Evolutionary conservation across 2,329 filamentous ascomycete genomes (phyloP), one percentile per base, ranked within the genome.

Genomic region (Cercospora beticola): DNA sequence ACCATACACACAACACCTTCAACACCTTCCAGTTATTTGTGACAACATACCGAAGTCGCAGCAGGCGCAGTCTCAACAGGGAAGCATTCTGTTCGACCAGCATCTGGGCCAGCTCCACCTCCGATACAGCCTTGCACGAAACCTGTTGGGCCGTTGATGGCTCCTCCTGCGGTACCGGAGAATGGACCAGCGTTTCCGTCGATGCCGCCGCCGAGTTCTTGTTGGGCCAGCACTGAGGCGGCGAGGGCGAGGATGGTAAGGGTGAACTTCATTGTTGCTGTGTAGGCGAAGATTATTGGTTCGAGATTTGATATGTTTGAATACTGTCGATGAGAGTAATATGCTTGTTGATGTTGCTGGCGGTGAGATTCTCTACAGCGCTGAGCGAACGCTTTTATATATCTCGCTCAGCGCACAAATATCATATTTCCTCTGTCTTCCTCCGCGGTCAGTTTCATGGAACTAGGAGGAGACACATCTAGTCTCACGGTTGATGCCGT

Each of bases 91-190:
- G 69, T 71, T 7, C 49, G 64, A 1, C 67, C 69, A 12, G 56
- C 28, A n/a, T 58, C 60, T n/a, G 33, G 33, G 6, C 49, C 49
- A 2, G 54, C 43, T 18, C 61, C 64, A 18, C 69, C 67, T 59
- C 69, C 69, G 36, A 71, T 65, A 6, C 69, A 71, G 56, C 69
- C 69, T 56, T 71, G 60, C 5, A 69, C 62, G 57, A 61, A 57
- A 30, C 69, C 69, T 54, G 69, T 71, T 23, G 69, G 69, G 14
- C 69, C 69, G 5, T 69, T 69, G 61, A 71, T 65, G 33, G 69
- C 69, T 28, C 69, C 69, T 23, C 69, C 69, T 31, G 63, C 62
- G 8, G 69, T 71, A 1, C 67, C 69, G 8, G 68, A 43, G n/a
- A 59, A 18, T 14, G 54, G 46, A 9, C 69, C 69, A 10, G 49